Conservation (phyloP, 2,329 filamentous ascomycete genomes). For the Leptographium procerum region DNA sequence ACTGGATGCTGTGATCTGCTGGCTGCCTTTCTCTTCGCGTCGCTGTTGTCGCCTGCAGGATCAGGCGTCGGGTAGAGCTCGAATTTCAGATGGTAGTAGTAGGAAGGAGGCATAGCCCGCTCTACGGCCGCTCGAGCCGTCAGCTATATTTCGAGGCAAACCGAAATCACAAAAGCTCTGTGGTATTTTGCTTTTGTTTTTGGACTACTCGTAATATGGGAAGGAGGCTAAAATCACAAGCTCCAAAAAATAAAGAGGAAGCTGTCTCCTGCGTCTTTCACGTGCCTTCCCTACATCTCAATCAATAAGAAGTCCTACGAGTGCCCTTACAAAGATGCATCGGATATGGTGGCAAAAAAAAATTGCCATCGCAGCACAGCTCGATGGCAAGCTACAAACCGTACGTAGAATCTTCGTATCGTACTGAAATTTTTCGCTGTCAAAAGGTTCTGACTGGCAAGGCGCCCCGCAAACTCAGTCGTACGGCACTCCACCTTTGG, state of each 20-base stretch:
- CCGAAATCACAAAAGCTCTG: no score
- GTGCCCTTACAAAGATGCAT: background rate
- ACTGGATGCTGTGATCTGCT: background rate
- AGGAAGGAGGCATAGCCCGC: conserved; percentile 45
- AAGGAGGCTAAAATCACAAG: no score
- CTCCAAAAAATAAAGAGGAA: background rate
- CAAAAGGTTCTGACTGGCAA: background rate
- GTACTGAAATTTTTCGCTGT: background rate
- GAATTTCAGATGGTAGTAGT: conserved; percentile 56
- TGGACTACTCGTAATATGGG: no score
- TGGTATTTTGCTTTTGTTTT: no score
- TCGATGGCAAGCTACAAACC: no score
- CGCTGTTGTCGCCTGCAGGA: conserved; percentile 15
- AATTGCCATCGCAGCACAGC: background rate
- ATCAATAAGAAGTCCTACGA: no score
- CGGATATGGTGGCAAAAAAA: background rate
- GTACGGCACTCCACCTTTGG: background rate
- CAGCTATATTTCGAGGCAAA: no score
- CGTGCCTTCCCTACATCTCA: background rate
- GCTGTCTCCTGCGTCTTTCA: background rate
- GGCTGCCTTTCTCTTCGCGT: background rate
- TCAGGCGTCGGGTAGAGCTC: conserved; percentile 46
- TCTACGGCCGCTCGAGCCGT: background rate
- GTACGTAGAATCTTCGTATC: no score
- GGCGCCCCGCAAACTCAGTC: background rate